Evolutionary conservation across 169 alveolate species (phyloP).

Genomic region (Cryptosporidium parvum): DNA sequence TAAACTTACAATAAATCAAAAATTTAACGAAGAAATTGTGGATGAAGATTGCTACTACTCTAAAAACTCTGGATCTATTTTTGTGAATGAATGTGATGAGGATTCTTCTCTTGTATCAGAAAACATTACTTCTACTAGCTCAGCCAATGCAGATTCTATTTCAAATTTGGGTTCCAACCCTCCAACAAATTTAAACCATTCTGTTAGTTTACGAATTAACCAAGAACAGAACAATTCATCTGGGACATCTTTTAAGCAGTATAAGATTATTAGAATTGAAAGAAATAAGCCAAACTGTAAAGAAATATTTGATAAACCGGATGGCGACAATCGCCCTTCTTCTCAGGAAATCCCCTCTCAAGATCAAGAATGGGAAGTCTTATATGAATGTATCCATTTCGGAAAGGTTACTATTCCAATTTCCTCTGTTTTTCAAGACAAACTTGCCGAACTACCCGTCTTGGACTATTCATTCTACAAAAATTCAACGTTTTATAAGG

Average conservation of each 20-base stretch:
- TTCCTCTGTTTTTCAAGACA: background rate
- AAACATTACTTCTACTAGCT: background rate
- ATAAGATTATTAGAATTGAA: constrained; percentile 42
- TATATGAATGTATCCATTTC: constrained; percentile 60
- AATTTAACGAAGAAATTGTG: background rate
- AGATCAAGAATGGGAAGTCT: constrained; percentile 55
- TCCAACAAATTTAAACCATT: background rate
- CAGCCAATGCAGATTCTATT: constrained; percentile 2
- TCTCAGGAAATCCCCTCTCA: constrained; percentile 3
- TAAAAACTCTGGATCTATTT: constrained; percentile 1
- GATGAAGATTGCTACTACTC: constrained; percentile 46
- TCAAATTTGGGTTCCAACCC: constrained; percentile 14
- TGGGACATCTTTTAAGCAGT: constrained; percentile 49
- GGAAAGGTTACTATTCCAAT: constrained; percentile 70
- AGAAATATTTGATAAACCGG: background rate
- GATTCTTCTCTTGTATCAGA: background rate
- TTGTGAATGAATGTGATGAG: constrained; percentile 34
- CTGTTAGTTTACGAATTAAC: constrained; percentile 5
- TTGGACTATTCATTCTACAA: constrained; percentile 1
- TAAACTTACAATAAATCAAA: background rate
- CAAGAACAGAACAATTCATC: constrained; percentile 14
- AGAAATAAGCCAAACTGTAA: constrained; percentile 25
- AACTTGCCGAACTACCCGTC: constrained; percentile 17
- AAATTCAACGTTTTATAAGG: background rate
- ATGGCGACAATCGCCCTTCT: background rate